Evolutionary conservation across 2,329 filamentous ascomycete species (phyloP), one percentile per base, ranked within the genome.

Genomic region (Dactylellina haptotyla): DNA sequence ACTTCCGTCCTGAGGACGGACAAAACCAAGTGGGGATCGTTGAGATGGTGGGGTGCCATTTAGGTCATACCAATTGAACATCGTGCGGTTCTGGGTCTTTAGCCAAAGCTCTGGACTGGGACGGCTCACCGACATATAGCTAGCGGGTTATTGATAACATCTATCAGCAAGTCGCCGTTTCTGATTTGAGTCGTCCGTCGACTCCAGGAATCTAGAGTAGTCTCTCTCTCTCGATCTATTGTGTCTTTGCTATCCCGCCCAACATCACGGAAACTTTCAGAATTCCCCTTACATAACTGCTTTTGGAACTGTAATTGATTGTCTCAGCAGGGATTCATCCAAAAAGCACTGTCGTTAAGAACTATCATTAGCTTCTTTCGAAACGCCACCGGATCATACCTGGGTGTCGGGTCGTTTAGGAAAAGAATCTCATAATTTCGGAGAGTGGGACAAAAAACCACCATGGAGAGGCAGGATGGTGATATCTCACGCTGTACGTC

Each of bases 291-390:
- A 62, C 46, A 46, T 65, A 64, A 65, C 67, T 61, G 16, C 20
- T 59, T 72, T 56, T 30, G 53, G 67, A 59, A 72, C 8, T 59
- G 59, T 59, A 54, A 72, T 72, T 72, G 59, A 58, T 23, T 54
- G 45, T 59, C 67, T 72, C 26, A 23, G 16, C 32, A 57, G 57
- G 46, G 39, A 41, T 48, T 54, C 48, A 25, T 62, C 4, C 32
- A 20, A 18, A 18, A 26, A 23, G 25, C 28, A 28, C 51, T n/a
- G 23, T 18, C 14, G 16, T 18, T 20, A 12, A 26, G 28, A 34
- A n/a, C 14, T 34, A 43, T 63, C 20, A 53, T 50, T 26, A 26
- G 18, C 26, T 6, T 37, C 23, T 8, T 5, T 6, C 14, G 34
- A 43, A 59, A 66, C 51, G 34, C 51, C 63, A 66, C 63, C 43